Evolutionary conservation across 768 basidiomycete genomes (phyloP), one percentile per base, ranked within the genome.

Genomic region (Tricholoma flavovirens): DNA sequence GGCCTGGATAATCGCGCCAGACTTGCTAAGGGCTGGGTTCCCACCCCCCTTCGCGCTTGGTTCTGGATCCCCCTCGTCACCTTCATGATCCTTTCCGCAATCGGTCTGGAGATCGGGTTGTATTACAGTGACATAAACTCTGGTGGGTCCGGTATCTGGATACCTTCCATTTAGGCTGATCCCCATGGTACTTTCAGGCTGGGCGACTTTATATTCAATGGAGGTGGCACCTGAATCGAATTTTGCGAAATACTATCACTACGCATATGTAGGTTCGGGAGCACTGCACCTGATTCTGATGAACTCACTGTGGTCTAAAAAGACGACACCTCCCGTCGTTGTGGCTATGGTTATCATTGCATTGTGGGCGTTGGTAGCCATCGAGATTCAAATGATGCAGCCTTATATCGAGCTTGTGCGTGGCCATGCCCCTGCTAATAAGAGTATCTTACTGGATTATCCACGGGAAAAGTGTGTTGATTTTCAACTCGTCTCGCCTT

Each of bases 301-400:
- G 14, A n/a, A 38, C 36, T 38, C 14, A 38, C n/a, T 38, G 15
- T 38, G 36, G n/a, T n/a, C 5, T 1, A 15, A 9, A 49, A 83
- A 32, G 82, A 83, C 79, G 1, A 62, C 81, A 19, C 81, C 81
- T 12, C 79, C 82, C 1, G 80, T 81, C 15, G 69, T 72, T 17
- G 70, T 81, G 5, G 78, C 78, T 8, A 78, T 78, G 53, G 61
- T 78, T 17, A 74, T 82, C 10, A 76, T 77, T 3, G 77, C 75
- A 0, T 56, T 81, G 53, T 83, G 81, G 81, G 67, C 78, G 5
- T 82, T 80, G 81, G 82, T 80, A 5, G 81, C 82, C 59, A 71
- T 78, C 22, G 81, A 81, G 57, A 77, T 84, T 50, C 80, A 82
- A 60, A 79, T 76, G 63, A 75, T 83, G 68, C 82, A 82, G 79